These are phyloP conservation scores for Xylariaceae sp. DNA, from an alignment of 2,329 filamentous ascomycete genomes.

Conservation along the genomic window DNA sequence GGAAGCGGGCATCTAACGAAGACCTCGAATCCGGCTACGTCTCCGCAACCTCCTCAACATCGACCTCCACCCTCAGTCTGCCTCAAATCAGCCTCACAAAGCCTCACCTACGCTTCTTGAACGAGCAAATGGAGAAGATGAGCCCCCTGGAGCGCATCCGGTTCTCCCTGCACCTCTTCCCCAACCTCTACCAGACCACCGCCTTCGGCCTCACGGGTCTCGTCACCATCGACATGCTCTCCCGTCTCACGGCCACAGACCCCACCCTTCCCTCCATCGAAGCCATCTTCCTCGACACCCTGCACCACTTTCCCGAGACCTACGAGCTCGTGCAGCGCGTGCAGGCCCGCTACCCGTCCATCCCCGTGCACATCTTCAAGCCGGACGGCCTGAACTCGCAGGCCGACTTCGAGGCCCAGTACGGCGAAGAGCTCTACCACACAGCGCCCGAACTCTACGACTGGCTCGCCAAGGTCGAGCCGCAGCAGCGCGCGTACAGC, in stretches of 20 bases:
- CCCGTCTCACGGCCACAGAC: slow-evolving; percentile 62
- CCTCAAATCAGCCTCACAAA: slow-evolving; percentile 81
- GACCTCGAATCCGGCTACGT: slow-evolving; percentile 80
- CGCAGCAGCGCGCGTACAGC: slow-evolving; percentile 82
- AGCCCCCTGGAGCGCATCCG: slow-evolving; percentile 85
- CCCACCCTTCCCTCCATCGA: slow-evolving; percentile 56
- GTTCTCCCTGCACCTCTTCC: slow-evolving; percentile 88
- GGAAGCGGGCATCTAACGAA: slow-evolving; percentile 39
- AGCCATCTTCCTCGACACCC: slow-evolving; percentile 76
- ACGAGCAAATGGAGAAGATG: slow-evolving; percentile 80
- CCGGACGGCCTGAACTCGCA: slow-evolving; percentile 68
- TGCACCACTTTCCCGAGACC: slow-evolving; percentile 78
- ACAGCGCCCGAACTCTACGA: slow-evolving; percentile 85
- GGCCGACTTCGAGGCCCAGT: slow-evolving; percentile 72
- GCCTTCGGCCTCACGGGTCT: slow-evolving; percentile 78
- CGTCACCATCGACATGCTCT: slow-evolving; percentile 79
- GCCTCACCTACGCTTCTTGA: slow-evolving; percentile 84
- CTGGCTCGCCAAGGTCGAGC: slow-evolving; percentile 96
- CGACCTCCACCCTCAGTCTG: slow-evolving; percentile 56
- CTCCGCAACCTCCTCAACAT: slow-evolving; percentile 54
- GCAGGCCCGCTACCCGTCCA: slow-evolving; percentile 67
- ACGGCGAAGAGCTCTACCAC: slow-evolving; percentile 82
- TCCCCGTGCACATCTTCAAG: slow-evolving; percentile 84
- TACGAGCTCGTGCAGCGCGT: slow-evolving; percentile 69
- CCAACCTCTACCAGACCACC: slow-evolving; percentile 81